A percentile compares a stretch with the other conserved stretches of the same genome.
phyloP scores from a whole-genome alignment of 495 filamentous ascomycete species.

The Staphylotrichum tortipilum region DNA sequence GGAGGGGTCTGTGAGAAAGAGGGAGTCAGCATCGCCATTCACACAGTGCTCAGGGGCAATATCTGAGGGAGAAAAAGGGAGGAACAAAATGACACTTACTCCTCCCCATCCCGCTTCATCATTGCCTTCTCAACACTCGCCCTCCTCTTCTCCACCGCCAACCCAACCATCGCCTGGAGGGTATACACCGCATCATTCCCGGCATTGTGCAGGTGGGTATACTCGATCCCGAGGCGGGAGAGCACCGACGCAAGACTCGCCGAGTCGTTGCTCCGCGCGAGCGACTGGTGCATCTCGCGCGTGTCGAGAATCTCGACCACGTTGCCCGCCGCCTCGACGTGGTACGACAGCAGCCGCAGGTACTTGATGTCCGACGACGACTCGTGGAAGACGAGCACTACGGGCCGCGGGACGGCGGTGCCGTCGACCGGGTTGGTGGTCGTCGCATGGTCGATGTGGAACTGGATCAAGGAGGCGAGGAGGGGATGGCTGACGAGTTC shows the following conservation, averaged over 20 bases:
- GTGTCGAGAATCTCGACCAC: conserved; percentile 65
- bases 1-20: conserved; percentile 5
- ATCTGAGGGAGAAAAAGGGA: background rate
- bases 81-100: too few relatives aligned
- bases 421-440: background rate
- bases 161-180: conserved; percentile 60
- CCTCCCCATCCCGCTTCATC: too few relatives aligned
- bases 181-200: conserved; percentile 93
- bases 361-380: conserved; percentile 56
- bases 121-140: conserved; percentile 8
- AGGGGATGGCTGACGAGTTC: conserved; percentile 19
- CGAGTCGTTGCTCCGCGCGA: conserved; percentile 39
- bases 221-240: conserved; percentile 49
- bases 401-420: conserved; percentile 37
- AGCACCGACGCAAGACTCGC: conserved; percentile 55
- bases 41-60: background rate
- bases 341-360: conserved; percentile 52
- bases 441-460: conserved; percentile 20
- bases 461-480: conserved; percentile 12
- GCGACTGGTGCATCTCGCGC: conserved; percentile 52
- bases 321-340: conserved; percentile 41
- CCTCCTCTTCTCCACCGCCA: conserved; percentile 43
- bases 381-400: conserved; percentile 76
- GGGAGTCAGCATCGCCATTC: background rate
- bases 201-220: conserved; percentile 73